Conservation (phyloP, 768 basidiomycete species). For the Dioszegia crocea region DNA sequence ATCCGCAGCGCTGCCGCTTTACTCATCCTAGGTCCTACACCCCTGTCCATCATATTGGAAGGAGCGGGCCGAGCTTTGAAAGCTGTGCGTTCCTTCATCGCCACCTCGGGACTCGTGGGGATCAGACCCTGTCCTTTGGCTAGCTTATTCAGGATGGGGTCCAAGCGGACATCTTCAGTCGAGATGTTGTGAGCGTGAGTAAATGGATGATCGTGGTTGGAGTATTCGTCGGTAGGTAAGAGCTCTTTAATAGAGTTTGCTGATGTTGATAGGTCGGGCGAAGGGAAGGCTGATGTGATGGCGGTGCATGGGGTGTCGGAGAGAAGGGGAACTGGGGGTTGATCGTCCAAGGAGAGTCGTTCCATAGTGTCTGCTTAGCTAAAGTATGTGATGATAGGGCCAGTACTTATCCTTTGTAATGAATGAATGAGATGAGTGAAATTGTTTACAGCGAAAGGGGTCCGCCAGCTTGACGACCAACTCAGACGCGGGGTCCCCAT, state of each 20-base stretch:
- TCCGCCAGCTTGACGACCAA: not conserved
- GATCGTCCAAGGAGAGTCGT: not conserved
- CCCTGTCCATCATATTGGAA: not conserved
- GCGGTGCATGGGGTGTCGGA: not conserved
- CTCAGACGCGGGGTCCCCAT: not conserved
- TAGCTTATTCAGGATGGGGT: conserved; percentile 29
- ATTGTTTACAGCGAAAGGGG: no score
- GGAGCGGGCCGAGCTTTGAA: conserved; percentile 33
- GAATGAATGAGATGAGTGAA: not conserved
- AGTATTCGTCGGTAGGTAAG: not conserved
- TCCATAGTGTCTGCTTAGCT: no score
- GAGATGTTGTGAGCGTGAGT: not conserved
- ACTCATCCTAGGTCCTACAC: conserved; percentile 33
- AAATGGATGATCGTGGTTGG: not conserved
- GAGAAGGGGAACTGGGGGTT: not conserved
- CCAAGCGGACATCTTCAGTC: conserved; percentile 17
- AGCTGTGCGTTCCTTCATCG: not conserved
- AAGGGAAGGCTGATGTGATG: not conserved
- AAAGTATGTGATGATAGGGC: no score
- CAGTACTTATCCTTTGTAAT: not conserved
- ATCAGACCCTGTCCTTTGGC: conserved; percentile 14
- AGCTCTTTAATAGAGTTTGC: not conserved
- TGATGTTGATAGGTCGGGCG: not conserved
- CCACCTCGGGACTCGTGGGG: not conserved
- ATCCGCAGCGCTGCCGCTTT: conserved; percentile 27